phyloP scores from a whole-genome alignment of 305 asterid species.

The Caryopteris hybrid region DNA sequence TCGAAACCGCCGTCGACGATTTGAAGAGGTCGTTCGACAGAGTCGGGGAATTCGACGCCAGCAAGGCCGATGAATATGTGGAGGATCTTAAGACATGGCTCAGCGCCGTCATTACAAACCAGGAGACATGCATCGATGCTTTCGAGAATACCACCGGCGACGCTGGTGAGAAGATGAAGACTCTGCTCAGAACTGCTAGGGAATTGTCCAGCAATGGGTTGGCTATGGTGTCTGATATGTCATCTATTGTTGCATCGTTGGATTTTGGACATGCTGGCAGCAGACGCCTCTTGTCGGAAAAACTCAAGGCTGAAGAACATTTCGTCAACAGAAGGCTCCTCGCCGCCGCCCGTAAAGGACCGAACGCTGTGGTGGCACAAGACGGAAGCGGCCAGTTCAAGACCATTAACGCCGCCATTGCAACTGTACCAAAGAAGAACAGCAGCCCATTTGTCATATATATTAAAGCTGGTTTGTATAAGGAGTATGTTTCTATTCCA shows the following conservation, averaged over 20 bases:
- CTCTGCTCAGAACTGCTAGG: constrained; percentile 28
- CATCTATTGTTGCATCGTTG: constrained; percentile 2
- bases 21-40: constrained; percentile 21
- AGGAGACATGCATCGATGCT: constrained; percentile 65
- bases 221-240: constrained; percentile 39
- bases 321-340: background rate
- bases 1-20: constrained; percentile 36
- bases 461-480: constrained; percentile 58
- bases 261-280: constrained; percentile 15
- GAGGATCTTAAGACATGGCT: constrained; percentile 61
- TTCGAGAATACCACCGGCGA: constrained; percentile 52
- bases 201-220: constrained; percentile 52
- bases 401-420: constrained; percentile 43
- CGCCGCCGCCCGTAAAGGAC: constrained; percentile 12
- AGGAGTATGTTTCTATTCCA: constrained; percentile 43
- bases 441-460: constrained; percentile 29
- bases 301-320: background rate
- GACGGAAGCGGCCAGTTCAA: constrained; percentile 63
- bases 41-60: constrained; percentile 23
- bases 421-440: constrained; percentile 28
- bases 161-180: constrained; percentile 58
- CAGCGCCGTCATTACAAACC: constrained; percentile 38
- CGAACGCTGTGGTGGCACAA: constrained; percentile 50
- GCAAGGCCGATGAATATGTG: constrained; percentile 20
- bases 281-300: constrained; percentile 6